Evolutionary conservation across 2,329 filamentous ascomycete species (phyloP).

Genomic region (Metarhizium album): DNA sequence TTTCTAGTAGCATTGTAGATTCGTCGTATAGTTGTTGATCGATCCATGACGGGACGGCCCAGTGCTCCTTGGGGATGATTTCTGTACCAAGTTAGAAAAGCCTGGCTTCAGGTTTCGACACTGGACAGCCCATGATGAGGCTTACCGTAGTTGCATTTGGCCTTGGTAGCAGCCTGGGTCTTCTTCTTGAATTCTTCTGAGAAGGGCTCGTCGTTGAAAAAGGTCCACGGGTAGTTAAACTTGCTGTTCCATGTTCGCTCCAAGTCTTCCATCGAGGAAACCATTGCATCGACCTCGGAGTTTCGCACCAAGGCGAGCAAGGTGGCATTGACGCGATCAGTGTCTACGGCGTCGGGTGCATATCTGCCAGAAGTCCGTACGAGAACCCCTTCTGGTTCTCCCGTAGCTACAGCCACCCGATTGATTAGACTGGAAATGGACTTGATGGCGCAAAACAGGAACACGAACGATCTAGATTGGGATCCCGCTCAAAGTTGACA

Average conservation of each 20-base stretch:
- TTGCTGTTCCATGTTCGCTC: conserved; percentile 96
- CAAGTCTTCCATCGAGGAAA: conserved; percentile 81
- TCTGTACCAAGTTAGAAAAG: conserved; percentile 37
- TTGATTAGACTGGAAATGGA: conserved; percentile 9
- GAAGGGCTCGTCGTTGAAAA: conserved; percentile 95
- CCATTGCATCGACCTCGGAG: conserved; percentile 71
- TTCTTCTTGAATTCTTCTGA: conserved; percentile 82
- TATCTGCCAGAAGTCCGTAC: conserved; percentile 69
- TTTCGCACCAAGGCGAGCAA: conserved; percentile 88
- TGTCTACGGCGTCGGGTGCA: conserved; percentile 60
- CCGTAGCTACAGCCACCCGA: conserved; percentile 49
- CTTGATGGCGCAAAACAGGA: conserved; percentile 1
- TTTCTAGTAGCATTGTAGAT: conserved; percentile 70
- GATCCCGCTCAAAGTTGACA: conserved; percentile 62
- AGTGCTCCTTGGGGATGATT: conserved; percentile 87
- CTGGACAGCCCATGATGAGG: not conserved
- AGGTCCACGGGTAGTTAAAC: conserved; percentile 99
- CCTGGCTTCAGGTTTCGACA: not conserved
- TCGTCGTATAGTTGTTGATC: conserved; percentile 76
- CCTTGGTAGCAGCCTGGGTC: conserved; percentile 75
- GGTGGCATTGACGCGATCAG: conserved; percentile 84
- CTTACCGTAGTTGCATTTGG: conserved; percentile 73
- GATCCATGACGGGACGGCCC: conserved; percentile 88
- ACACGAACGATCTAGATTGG: conserved; percentile 71
- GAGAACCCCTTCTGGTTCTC: conserved; percentile 70